Conservation (phyloP, 2,329 filamentous ascomycete genomes). For the Tympanopsis confertula region DNA sequence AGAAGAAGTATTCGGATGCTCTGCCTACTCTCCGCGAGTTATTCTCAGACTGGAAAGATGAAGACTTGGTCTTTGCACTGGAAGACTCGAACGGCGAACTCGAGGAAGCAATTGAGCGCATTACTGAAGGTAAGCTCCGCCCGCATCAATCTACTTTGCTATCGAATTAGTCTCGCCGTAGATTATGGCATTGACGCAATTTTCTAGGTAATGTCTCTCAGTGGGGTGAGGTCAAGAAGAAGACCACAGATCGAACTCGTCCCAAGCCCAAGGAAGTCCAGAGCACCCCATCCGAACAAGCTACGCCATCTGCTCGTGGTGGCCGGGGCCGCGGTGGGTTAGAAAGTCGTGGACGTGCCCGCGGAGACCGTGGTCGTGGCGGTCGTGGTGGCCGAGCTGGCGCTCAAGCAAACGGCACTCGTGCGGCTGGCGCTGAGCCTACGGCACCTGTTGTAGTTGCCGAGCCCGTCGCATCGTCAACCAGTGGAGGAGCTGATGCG, state of each 20-base stretch:
- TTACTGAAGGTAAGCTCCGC: slow-evolving; percentile 28
- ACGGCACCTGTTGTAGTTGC: no score
- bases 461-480: not conserved
- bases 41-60: slow-evolving; percentile 56
- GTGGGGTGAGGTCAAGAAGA: slow-evolving; percentile 39
- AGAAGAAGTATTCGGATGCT: slow-evolving; percentile 47
- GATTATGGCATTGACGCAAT: no score
- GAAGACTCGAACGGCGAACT: slow-evolving; percentile 41
- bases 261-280: slow-evolving; percentile 30
- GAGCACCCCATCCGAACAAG: slow-evolving; percentile 19
- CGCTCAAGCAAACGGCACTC: slow-evolving; percentile 30
- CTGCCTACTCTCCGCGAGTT: slow-evolving; percentile 50
- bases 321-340: slow-evolving; percentile 31
- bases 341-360: slow-evolving; percentile 25
- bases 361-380: slow-evolving; percentile 25
- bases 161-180: no score
- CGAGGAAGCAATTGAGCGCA: slow-evolving; percentile 33
- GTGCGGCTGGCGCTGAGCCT: slow-evolving; percentile 27
- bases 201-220: slow-evolving; percentile 36
- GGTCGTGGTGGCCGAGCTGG: slow-evolving; percentile 22
- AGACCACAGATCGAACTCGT: slow-evolving; percentile 28
- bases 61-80: slow-evolving; percentile 52
- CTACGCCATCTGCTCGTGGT: slow-evolving; percentile 13
- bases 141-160: slow-evolving; percentile 2
- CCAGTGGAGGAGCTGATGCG: not conserved